These are phyloP conservation scores for Sanghuangporus baumii DNA, from an alignment of 1,284 basidiomycete genomes.

Conservation along the genomic window DNA sequence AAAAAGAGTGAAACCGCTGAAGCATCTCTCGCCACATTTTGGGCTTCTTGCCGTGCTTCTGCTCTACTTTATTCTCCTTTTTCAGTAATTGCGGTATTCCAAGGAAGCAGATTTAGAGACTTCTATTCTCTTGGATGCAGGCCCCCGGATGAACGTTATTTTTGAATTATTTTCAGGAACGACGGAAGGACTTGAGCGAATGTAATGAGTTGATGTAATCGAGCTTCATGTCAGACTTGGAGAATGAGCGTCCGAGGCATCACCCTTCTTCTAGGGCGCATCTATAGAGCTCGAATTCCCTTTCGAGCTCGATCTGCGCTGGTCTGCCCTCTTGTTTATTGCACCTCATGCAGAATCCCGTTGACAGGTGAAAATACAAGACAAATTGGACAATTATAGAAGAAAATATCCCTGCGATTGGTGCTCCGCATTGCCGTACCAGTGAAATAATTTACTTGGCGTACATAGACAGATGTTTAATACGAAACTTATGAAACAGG, in stretches of 20 bases:
- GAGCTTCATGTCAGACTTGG: neutral
- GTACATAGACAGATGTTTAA: no score
- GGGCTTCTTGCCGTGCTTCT: neutral
- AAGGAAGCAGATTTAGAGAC: neutral
- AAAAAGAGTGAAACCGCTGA: neutral
- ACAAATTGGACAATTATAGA: no score
- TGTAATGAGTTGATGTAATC: neutral
- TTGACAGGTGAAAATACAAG: neutral
- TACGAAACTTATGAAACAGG: no score
- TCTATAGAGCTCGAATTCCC: neutral
- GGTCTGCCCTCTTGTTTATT: neutral
- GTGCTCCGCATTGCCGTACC: no score
- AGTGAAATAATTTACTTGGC: no score
- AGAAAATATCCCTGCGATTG: no score
- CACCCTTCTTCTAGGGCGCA: neutral
- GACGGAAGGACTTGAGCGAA: neutral
- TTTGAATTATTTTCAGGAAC: neutral
- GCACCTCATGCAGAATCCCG: neutral
- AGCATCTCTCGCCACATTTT: neutral
- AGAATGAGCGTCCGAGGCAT: neutral
- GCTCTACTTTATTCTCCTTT: neutral
- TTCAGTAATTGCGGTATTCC: neutral
- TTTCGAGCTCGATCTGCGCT: constrained; percentile 1
- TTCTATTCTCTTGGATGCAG: neutral
- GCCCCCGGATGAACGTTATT: neutral